Evolutionary conservation across 2,329 filamentous ascomycete genomes (phyloP), one percentile per base, ranked within the genome.

Genomic region (Pleomassaria siparia): DNA sequence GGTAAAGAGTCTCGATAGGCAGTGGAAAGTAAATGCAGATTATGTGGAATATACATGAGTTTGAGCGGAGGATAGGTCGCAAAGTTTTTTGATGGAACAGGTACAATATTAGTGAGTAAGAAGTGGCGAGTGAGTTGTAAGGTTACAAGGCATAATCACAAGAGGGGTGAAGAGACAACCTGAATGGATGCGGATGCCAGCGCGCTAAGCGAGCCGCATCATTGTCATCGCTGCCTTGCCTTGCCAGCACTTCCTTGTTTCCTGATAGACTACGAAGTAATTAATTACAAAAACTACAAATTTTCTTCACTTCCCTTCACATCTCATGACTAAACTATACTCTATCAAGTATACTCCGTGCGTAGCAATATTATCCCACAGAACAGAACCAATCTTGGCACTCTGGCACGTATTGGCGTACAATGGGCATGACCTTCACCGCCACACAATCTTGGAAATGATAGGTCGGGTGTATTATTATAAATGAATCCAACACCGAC

Each of bases 11-110:
- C 60, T 51, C 48, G 59, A 46, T 61, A 67, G 40, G 63, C 57
- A 46, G 59, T 60, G 13, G 59, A 63, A 24, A 48, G 53, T 49
- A 46, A 51, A 54, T 59, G 56, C 46, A 59, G 49, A 44, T 51
- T 51, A 52, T 49, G 56, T 62, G 55, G 58, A 53, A 62, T 53
- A 62, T 64, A 70, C 67, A 70, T 70, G 66, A 65, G 60, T 67
- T 59, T 62, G 50, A 62, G 58, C 45, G 46, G 49, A 44, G 46
- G 49, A 54, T 51, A 28, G 49, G 53, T 51, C 21, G 30, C 37
- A 29, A 15, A 4, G 18, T 10, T 25, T 39, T 21, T 36, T 46
- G 37, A 3, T 25, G 24, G 30, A 20, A 39, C 24, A 10, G 52
- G 48, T 46, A 35, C 37, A 53, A 22, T 26, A n/a, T n/a, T n/a